Conservation (phyloP, 495 filamentous ascomycete species). For the Trypethelium eluteriae region DNA sequence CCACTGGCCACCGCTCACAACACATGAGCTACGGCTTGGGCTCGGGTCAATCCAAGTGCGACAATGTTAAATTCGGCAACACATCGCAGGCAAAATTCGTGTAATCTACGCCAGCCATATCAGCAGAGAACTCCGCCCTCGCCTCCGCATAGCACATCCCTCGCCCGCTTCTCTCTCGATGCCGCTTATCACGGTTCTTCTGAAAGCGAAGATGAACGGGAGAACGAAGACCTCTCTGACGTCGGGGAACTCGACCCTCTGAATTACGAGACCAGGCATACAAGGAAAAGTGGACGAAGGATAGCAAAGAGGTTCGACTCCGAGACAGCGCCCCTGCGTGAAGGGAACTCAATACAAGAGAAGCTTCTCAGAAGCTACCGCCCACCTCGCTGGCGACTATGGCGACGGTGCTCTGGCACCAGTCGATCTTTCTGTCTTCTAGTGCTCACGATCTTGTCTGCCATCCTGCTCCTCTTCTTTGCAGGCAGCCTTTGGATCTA, state of each 20-base stretch:
- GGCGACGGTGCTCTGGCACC: slow-evolving; percentile 25
- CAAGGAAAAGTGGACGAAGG: slow-evolving; percentile 25
- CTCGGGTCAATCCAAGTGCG: too few species aligned
- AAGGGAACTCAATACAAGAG: slow-evolving; percentile 17
- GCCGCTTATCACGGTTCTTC: slow-evolving; percentile 17
- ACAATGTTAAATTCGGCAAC: background rate
- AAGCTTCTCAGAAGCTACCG: slow-evolving; percentile 1
- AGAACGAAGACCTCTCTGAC: slow-evolving; percentile 24
- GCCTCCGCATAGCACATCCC: background rate
- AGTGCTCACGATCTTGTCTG: slow-evolving; percentile 27
- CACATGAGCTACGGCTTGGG: background rate
- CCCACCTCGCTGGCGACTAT: slow-evolving; percentile 13
- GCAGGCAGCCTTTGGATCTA: slow-evolving; percentile 37
- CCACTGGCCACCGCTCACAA: background rate
- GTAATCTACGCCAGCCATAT: background rate
- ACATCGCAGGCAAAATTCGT: background rate
- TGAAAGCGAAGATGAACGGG: slow-evolving; percentile 21
- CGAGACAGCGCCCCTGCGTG: slow-evolving; percentile 12
- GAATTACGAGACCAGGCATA: slow-evolving; percentile 27
- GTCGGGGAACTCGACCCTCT: slow-evolving; percentile 37
- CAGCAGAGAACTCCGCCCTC: background rate
- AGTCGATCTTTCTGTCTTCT: slow-evolving; percentile 30
- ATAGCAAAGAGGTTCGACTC: slow-evolving; percentile 20
- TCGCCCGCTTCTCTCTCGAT: background rate
- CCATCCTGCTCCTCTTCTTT: slow-evolving; percentile 29